Evolutionary conservation across 768 basidiomycete species (phyloP).

Genomic region (Boletus rex-veris): DNA sequence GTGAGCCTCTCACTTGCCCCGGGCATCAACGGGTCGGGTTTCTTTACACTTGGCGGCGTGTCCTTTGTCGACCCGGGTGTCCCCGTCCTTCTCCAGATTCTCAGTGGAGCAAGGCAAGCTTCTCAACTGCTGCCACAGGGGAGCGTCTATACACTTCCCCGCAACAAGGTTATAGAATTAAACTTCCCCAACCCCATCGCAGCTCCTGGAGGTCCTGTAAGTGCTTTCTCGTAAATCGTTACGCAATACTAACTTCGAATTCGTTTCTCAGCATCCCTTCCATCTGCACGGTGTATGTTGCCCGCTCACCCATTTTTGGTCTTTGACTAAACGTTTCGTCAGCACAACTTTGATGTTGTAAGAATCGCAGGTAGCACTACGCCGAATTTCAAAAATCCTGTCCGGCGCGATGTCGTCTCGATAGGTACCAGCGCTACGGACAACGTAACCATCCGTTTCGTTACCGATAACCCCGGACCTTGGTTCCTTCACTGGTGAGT

Average conservation of each 20-base stretch:
- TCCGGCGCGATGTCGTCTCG: conserved; percentile 32
- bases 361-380: conserved; percentile 23
- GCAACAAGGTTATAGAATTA: conserved; percentile 43
- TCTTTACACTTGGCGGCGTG: background rate
- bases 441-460: conserved; percentile 54
- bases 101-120: conserved; percentile 46
- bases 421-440: conserved; percentile 28
- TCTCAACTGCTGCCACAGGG: conserved; percentile 46
- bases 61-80: conserved; percentile 32
- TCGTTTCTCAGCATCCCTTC: conserved; percentile 30
- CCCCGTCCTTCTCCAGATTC: conserved; percentile 26
- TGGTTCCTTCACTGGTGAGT: conserved; percentile 28
- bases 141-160: conserved; percentile 42
- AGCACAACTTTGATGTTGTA: conserved; percentile 37
- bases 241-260: background rate
- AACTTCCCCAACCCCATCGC: conserved; percentile 35
- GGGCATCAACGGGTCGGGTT: too few relatives aligned
- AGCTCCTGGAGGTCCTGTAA: conserved; percentile 27
- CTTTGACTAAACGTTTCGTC: background rate
- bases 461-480: conserved; percentile 62
- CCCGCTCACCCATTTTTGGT: background rate
- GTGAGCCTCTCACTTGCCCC: background rate
- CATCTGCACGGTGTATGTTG: conserved; percentile 39
- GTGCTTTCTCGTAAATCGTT: background rate
- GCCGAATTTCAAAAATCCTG: conserved; percentile 35